Evolutionary conservation across 345 rosid genomes (phyloP), one percentile per base, ranked within the genome.

Genomic region (Aegle marmelos): DNA sequence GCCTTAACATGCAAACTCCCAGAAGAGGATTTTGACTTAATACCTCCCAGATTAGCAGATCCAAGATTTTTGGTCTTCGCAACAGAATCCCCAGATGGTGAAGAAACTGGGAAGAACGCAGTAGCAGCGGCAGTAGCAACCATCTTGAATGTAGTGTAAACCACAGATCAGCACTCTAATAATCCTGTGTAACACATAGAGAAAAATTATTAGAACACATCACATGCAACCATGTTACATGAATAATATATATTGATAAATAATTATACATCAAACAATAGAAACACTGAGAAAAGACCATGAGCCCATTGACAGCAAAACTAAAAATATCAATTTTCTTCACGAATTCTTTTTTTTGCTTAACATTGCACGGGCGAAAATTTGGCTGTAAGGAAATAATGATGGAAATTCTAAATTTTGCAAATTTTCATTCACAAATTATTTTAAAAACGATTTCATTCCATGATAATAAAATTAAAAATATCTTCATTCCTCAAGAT

Each of bases 81-180:
- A 76, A 79, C 85, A 72, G 86, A 61, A 76, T 91, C 97, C 22
- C 88, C 79, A 2, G 92, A 84, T 0, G 88, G 66, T 48, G 91
- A 84, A 66, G 92, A 82, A 72, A 89, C 87, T 0, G 90, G 86
- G 79, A 92, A 91, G 82, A 94, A 89, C 0, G 98, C 85, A 7
- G 94, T 87, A 48, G 97, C 76, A 75, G 98, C 95, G 79, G 94
- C 86, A 31, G 89, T 77, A 31, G 97, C 93, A 83, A 86, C 97
- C 98, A 94, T 95, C 82, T 70, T 84, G 82, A 66, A 57, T 56
- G 75, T 22, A 74, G 24, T 67, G 37, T 2, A 14, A 64, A 66
- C 17, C 25, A 60, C 70, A 8, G 2, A 63, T 59, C 31, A 75
- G 62, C 60, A 70, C 25, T 50, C 59, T 22, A 60, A 7, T 48